These are phyloP conservation scores for Punica granatum DNA, from an alignment of 345 rosid species.

Conservation along the genomic window DNA sequence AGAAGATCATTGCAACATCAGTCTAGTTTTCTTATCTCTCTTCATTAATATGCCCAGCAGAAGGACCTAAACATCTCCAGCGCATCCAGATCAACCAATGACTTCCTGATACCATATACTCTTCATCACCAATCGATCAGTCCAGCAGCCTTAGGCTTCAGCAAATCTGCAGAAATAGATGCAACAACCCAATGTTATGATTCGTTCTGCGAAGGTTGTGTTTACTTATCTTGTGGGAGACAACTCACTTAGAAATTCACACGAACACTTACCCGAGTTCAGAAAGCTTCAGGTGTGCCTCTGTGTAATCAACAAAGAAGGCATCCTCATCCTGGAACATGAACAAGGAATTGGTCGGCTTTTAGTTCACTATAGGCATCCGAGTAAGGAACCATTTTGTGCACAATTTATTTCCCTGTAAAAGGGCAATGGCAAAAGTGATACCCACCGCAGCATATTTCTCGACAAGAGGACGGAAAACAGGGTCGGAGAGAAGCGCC, in stretches of 20 bases:
- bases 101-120: background rate
- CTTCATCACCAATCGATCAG: background rate
- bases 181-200: background rate
- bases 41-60: background rate
- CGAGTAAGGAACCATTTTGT: too few species aligned
- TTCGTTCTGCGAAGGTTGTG: background rate
- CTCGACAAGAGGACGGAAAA: conserved; percentile 79
- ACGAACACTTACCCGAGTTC: conserved; percentile 69
- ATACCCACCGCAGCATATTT: conserved; percentile 73
- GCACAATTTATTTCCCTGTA: too few species aligned
- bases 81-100: background rate
- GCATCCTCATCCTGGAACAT: conserved; percentile 77
- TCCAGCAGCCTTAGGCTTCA: conserved; percentile 27
- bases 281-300: conserved; percentile 79
- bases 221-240: background rate
- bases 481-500: conserved; percentile 76
- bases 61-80: background rate
- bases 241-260: background rate
- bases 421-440: too few species aligned
- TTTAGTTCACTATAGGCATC: too few species aligned
- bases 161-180: conserved; percentile 40
- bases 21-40: background rate
- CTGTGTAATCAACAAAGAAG: conserved; percentile 75
- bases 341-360: background rate
- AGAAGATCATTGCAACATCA: background rate